Percentiles rank a stretch among this genome's conserved stretches.
Evolutionary conservation across 805 yeast species (phyloP).

Genomic region (Metschnikowia lochheadii): DNA sequence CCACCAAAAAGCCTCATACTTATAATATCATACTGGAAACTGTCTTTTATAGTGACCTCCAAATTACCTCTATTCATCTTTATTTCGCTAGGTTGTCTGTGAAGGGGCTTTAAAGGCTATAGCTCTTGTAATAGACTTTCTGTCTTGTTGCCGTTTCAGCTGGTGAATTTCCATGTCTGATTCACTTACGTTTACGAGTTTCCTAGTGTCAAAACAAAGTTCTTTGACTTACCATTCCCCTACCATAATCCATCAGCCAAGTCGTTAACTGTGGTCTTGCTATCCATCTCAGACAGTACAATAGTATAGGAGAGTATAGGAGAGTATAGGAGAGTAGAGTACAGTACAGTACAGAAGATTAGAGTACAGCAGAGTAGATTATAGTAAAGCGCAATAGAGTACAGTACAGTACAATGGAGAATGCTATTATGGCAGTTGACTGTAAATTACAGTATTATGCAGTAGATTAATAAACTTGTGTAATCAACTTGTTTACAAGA

Average conservation of each 20-base stretch:
- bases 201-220: background rate
- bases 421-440: too few species aligned
- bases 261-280: background rate
- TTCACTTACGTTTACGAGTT: background rate
- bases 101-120: conserved; percentile 11
- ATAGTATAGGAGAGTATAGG: too few species aligned
- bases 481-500: too few species aligned
- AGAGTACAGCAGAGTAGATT: too few species aligned
- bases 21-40: background rate
- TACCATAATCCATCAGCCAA: background rate
- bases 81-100: conserved; percentile 7
- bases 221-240: background rate
- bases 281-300: too few species aligned
- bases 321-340: too few species aligned
- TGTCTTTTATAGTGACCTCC: conserved; percentile 12
- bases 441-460: too few species aligned
- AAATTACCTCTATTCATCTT: conserved; percentile 2
- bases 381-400: too few species aligned
- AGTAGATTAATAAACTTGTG: too few species aligned
- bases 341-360: too few species aligned
- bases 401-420: too few species aligned
- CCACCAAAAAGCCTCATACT: too few species aligned
- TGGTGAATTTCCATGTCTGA: background rate
- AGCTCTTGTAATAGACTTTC: conserved; percentile 10
- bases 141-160: background rate